Evolutionary conservation across 2,329 filamentous ascomycete genomes (phyloP).

Genomic region (Claviceps citrina): DNA sequence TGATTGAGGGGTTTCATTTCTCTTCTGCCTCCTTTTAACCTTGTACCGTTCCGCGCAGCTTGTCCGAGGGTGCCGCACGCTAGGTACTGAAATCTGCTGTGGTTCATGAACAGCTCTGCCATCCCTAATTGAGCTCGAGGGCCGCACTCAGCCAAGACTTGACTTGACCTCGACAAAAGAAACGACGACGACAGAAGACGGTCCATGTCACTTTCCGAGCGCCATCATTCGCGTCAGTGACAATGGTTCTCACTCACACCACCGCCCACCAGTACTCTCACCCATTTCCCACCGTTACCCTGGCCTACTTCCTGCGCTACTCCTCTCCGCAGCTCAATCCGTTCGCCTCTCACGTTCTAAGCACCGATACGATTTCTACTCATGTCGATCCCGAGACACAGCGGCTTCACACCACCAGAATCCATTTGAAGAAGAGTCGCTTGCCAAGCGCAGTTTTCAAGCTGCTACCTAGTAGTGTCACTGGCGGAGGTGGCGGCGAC

Average conservation of each 20-base stretch:
- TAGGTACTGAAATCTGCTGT: conserved; percentile 6
- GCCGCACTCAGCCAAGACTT: conserved; percentile 4
- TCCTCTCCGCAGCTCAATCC: conserved; percentile 57
- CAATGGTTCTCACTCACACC: conserved; percentile 48
- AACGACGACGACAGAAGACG: conserved; percentile 4
- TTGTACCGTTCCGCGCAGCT: not conserved
- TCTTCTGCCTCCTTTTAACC: not conserved
- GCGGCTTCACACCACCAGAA: conserved; percentile 59
- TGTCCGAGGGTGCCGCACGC: not conserved
- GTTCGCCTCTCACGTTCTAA: conserved; percentile 67
- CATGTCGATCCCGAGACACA: conserved; percentile 58
- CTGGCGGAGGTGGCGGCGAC: conserved; percentile 47
- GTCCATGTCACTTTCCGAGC: not conserved
- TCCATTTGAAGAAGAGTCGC: conserved; percentile 70
- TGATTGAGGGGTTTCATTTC: not conserved
- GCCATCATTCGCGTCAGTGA: conserved; percentile 12
- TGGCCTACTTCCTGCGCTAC: conserved; percentile 81
- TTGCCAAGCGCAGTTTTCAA: conserved; percentile 61
- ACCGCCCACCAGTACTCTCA: conserved; percentile 62
- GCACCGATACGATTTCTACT: conserved; percentile 67
- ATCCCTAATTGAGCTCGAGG: conserved; percentile 11
- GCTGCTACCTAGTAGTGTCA: conserved; percentile 53
- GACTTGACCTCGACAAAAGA: conserved; percentile 3
- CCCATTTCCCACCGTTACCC: conserved; percentile 69
- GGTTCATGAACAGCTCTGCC: conserved; percentile 12